phyloP scores from a whole-genome alignment of 73 alveolate species.

The Symbiodinium pilosum region DNA sequence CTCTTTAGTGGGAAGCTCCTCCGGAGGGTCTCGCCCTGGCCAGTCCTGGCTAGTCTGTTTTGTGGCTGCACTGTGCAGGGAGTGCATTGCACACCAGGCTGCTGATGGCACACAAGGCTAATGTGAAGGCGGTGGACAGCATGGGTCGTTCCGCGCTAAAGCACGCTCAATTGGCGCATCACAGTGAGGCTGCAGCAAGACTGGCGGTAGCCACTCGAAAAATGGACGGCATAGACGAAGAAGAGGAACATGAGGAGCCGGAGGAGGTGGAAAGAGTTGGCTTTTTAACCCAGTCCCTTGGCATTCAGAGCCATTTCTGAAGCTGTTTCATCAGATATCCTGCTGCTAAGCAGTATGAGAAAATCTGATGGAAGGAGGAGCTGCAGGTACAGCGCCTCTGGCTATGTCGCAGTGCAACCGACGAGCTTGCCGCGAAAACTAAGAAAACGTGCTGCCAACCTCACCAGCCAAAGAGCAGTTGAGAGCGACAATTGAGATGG shows the following conservation, averaged over 20 bases:
- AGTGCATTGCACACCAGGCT: too few relatives aligned
- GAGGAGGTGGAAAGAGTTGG: not conserved
- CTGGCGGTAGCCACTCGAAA: too few relatives aligned
- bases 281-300: not conserved
- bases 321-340: not conserved
- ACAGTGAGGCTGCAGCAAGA: not conserved
- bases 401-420: too few relatives aligned
- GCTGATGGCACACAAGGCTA: conserved; percentile 16
- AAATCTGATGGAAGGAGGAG: not conserved
- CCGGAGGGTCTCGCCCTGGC: too few relatives aligned
- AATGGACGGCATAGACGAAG: not conserved
- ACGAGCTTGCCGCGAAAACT: too few relatives aligned
- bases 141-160: conserved; percentile 34
- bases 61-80: too few relatives aligned
- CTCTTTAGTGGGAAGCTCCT: too few relatives aligned
- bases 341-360: conserved; percentile 2
- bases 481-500: too few relatives aligned
- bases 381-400: not conserved
- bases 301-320: not conserved
- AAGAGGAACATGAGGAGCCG: not conserved
- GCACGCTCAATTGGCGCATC: conserved; percentile 58
- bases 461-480: too few relatives aligned
- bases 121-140: conserved; percentile 17
- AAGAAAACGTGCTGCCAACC: too few relatives aligned
- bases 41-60: too few relatives aligned